These are phyloP conservation scores for Capsella bursapastoris DNA, from an alignment of 345 rosid species.

Conservation along the genomic window DNA sequence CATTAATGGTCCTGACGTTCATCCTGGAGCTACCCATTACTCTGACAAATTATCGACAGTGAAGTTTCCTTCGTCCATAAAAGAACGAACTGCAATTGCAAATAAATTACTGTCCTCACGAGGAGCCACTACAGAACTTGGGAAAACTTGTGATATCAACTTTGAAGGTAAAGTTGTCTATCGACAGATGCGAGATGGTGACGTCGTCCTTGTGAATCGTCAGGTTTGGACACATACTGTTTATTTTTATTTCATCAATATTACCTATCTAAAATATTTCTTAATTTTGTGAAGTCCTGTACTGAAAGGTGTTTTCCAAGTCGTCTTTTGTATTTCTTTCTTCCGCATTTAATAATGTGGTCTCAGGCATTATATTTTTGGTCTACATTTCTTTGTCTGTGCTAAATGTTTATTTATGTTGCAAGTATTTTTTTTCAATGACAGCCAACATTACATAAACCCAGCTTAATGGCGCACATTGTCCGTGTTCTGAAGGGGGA, in stretches of 20 bases:
- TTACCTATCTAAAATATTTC: constrained; percentile 5
- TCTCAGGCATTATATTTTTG: constrained; percentile 9
- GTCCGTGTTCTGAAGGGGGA: constrained; percentile 95
- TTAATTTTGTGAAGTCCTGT: not conserved
- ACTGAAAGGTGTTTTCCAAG: not conserved
- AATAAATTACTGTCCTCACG: constrained; percentile 81
- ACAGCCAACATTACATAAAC: constrained; percentile 99
- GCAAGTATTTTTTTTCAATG: constrained; percentile 28
- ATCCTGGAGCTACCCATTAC: constrained; percentile 96
- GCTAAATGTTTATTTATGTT: constrained; percentile 35
- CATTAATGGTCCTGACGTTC: constrained; percentile 78
- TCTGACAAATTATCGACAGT: constrained; percentile 65
- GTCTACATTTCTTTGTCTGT: constrained; percentile 9
- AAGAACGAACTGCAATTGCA: constrained; percentile 67
- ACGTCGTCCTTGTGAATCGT: constrained; percentile 90
- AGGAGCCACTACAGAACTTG: constrained; percentile 66
- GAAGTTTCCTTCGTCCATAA: constrained; percentile 55
- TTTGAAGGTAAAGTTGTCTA: constrained; percentile 83
- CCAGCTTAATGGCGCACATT: constrained; percentile 94
- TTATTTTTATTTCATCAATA: constrained; percentile 3
- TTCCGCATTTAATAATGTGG: not conserved
- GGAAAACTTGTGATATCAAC: constrained; percentile 62
- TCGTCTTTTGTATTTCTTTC: constrained; percentile 12
- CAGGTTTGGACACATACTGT: constrained; percentile 62
- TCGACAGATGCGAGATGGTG: constrained; percentile 94